A percentile compares a stretch with the other conserved stretches of the same genome.
phyloP scores from a whole-genome alignment of 495 filamentous ascomycete genomes.

The Staphylotrichum longicolle region DNA sequence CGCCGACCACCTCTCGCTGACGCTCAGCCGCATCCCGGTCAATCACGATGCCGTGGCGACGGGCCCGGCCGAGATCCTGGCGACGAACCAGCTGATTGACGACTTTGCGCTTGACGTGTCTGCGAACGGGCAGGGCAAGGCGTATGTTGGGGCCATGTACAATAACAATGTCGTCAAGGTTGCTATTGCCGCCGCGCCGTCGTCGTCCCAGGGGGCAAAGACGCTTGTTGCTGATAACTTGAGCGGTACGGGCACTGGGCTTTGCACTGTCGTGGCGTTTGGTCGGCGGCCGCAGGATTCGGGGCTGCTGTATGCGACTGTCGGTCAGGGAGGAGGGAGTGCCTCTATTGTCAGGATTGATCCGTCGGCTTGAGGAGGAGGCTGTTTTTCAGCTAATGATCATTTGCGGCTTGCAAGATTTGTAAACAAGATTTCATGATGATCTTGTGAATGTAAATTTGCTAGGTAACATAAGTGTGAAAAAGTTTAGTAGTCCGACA shows the following conservation, averaged over 20 bases:
- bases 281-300: conserved; percentile 2
- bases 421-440: too few relatives aligned
- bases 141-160: conserved; percentile 10
- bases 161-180: conserved; percentile 4
- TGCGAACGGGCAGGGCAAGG: not conserved
- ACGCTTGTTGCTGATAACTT: conserved; percentile 5
- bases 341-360: conserved; percentile 8
- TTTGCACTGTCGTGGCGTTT: not conserved
- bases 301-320: conserved; percentile 10
- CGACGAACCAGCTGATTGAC: not conserved
- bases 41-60: conserved; percentile 10
- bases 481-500: too few relatives aligned
- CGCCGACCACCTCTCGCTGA: conserved; percentile 26
- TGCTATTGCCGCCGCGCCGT: not conserved
- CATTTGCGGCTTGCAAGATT: too few relatives aligned
- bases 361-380: not conserved
- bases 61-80: conserved; percentile 20
- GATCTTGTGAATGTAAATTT: too few relatives aligned
- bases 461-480: too few relatives aligned
- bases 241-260: conserved; percentile 7
- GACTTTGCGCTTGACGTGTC: conserved; percentile 8
- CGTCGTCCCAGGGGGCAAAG: not conserved
- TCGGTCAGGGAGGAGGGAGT: conserved; percentile 7
- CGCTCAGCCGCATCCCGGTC: conserved; percentile 20
- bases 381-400: too few relatives aligned